Conservation (phyloP, 1,284 basidiomycete species). For the Cutaneotrichosporon sp. region DNA sequence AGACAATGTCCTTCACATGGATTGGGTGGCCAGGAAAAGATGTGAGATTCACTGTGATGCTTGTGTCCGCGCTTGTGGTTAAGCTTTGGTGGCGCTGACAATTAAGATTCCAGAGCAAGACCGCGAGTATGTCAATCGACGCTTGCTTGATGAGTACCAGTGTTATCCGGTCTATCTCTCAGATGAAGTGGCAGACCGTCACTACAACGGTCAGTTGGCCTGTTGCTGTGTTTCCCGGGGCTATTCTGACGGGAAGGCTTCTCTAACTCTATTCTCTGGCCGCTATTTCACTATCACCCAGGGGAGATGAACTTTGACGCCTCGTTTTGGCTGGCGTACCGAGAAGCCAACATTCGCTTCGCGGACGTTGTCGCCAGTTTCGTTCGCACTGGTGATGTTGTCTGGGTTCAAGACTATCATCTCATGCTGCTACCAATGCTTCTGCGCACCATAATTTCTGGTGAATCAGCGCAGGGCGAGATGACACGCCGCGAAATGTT, state of each 20-base stretch:
- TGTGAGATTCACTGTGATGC: slow-evolving; percentile 37
- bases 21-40: slow-evolving; percentile 68
- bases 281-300: slow-evolving; percentile 97
- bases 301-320: slow-evolving; percentile 99
- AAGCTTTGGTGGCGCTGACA: too few species aligned
- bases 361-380: slow-evolving; percentile 79
- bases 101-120: slow-evolving; percentile 86
- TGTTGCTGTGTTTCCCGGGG: background rate
- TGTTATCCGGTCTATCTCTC: slow-evolving; percentile 97
- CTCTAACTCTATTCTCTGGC: slow-evolving; percentile 99
- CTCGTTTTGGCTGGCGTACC: slow-evolving; percentile 95
- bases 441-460: slow-evolving; percentile 80
- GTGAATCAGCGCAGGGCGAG: slow-evolving; percentile 57
- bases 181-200: slow-evolving; percentile 93
- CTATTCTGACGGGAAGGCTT: slow-evolving; percentile 54
- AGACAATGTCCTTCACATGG: slow-evolving; percentile 92
- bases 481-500: slow-evolving; percentile 64
- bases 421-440: slow-evolving; percentile 97
- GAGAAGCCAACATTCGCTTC: slow-evolving; percentile 93
- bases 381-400: slow-evolving; percentile 79
- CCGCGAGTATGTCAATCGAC: slow-evolving; percentile 74
- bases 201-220: slow-evolving; percentile 72
- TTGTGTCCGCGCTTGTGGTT: too few species aligned
- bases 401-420: slow-evolving; percentile 98
- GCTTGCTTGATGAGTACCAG: slow-evolving; percentile 88